Evolutionary conservation across 805 yeast genomes (phyloP), one percentile per base, ranked within the genome.

Genomic region (Brettanomyces bruxellensis): DNA sequence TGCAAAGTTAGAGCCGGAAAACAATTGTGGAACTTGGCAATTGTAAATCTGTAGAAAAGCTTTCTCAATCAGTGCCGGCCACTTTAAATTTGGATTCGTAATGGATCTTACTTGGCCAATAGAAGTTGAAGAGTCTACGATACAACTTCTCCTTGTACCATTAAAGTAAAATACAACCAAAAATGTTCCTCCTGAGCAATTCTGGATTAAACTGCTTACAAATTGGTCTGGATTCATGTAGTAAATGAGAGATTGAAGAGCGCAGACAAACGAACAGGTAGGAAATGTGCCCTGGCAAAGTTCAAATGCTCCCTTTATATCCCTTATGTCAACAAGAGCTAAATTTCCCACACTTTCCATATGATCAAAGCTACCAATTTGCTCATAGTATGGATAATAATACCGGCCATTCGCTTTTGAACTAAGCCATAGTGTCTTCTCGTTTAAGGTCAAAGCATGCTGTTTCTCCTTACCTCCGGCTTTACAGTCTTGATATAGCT

Each of bases 51-150:
- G 76, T 48, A 88, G 65, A 55, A 78, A 84, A 0, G 95, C 93
- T 54, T 84, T 81, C 60, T 89, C 96, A 1, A 86, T 51, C n/a
- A 86, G 53, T 0, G 86, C 83, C 0, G 90, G 90, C 85, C 88
- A 81, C 53, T 4, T 59, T 45, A 18, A 50, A 50, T 25, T 52
- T 45, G 7, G 34, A 45, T 13, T 36, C 1, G 87, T 83, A 14
- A 18, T 9, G 32, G 32, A 28, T 28, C 32, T 2, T 9, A 28
- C 32, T 6, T 28, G 32, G 11, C 32, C 18, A 24, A 13, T 5
- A 25, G n/a, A 22, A 25, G 25, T 24, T 5, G 24, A 30, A 13
- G 51, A 51, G 49, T 73, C 75, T 40, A 82, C 62, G 0, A 64
- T 56, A 0, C 80, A 76, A 4, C 65, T 52, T 43, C 91, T 61